Conservation (phyloP, 2,329 filamentous ascomycete species). For the Cordyceps cateniannulata region DNA sequence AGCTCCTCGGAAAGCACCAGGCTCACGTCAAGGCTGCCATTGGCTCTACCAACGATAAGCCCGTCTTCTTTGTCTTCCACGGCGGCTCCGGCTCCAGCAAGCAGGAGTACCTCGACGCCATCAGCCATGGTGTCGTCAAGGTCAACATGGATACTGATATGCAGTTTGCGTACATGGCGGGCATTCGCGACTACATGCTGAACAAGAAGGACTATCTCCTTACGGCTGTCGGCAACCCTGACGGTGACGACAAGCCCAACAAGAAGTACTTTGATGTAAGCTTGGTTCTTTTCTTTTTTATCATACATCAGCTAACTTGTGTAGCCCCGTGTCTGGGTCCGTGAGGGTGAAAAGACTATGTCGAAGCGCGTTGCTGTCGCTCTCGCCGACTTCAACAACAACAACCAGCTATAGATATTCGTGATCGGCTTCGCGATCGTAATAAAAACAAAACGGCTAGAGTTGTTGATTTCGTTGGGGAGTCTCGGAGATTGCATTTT, state of each 20-base stretch:
- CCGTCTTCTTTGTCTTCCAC: constrained; percentile 99
- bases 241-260: constrained; percentile 96
- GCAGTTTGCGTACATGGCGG: constrained; percentile 87
- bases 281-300: constrained; percentile 15
- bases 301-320: constrained; percentile 9
- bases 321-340: constrained; percentile 87
- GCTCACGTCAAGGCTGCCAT: constrained; percentile 79
- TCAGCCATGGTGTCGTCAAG: constrained; percentile 93
- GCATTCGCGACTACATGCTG: constrained; percentile 90
- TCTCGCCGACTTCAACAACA: constrained; percentile 79
- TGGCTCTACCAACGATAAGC: constrained; percentile 68
- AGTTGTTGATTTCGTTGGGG: background rate
- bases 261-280: constrained; percentile 80
- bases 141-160: constrained; percentile 99
- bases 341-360: constrained; percentile 98
- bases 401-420: constrained; percentile 27
- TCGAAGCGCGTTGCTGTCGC: constrained; percentile 69
- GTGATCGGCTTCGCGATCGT: background rate
- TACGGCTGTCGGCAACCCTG: constrained; percentile 86
- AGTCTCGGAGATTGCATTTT: constrained; percentile 6
- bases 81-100: constrained; percentile 89
- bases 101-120: constrained; percentile 84
- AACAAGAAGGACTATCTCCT: constrained; percentile 93
- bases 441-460: background rate
- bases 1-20: constrained; percentile 96